A percentile compares a stretch with the other conserved stretches of the same genome.
These are phyloP conservation scores for Lophium mytilinum DNA, from an alignment of 495 filamentous ascomycete genomes.

Conservation along the genomic window DNA sequence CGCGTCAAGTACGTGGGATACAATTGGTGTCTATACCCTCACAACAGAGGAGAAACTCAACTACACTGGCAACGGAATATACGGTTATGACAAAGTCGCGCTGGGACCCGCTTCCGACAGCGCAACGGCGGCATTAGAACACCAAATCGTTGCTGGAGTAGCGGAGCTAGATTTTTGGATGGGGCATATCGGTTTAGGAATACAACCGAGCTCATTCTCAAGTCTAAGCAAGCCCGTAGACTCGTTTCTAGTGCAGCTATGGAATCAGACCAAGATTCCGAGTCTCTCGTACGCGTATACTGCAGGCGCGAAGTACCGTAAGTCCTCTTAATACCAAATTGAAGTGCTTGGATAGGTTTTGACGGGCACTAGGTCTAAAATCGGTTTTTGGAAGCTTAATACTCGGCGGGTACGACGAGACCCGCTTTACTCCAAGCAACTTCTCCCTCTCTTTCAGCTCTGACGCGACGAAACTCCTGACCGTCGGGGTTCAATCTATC, in stretches of 20 bases:
- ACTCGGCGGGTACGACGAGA: constrained; percentile 33
- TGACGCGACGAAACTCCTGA: constrained; percentile 19
- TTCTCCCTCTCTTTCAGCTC: constrained; percentile 22
- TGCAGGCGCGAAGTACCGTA: constrained; percentile 25
- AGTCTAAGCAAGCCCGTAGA: constrained; percentile 11
- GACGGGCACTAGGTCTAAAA: constrained; percentile 28
- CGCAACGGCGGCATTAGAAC: constrained; percentile 12
- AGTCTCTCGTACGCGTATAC: constrained; percentile 26
- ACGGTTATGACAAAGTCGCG: constrained; percentile 22
- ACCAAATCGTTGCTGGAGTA: constrained; percentile 19
- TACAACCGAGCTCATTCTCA: constrained; percentile 20
- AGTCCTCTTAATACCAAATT: background rate
- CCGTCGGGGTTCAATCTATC: constrained; percentile 30
- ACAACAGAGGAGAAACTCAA: constrained; percentile 16
- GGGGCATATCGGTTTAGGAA: constrained; percentile 20
- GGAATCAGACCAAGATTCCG: constrained; percentile 19
- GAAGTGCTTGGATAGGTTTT: background rate
- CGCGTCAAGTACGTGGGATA: constrained; percentile 15
- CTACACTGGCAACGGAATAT: constrained; percentile 14
- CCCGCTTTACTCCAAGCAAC: constrained; percentile 26
- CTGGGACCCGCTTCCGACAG: constrained; percentile 11
- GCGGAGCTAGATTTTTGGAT: constrained; percentile 22
- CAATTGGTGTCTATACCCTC: constrained; percentile 19
- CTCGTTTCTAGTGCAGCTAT: constrained; percentile 16
- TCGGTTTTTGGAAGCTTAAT: constrained; percentile 37